These are phyloP conservation scores for Taphrina pruni DNA, from an alignment of 1,139 yeast genomes.

Conservation along the genomic window DNA sequence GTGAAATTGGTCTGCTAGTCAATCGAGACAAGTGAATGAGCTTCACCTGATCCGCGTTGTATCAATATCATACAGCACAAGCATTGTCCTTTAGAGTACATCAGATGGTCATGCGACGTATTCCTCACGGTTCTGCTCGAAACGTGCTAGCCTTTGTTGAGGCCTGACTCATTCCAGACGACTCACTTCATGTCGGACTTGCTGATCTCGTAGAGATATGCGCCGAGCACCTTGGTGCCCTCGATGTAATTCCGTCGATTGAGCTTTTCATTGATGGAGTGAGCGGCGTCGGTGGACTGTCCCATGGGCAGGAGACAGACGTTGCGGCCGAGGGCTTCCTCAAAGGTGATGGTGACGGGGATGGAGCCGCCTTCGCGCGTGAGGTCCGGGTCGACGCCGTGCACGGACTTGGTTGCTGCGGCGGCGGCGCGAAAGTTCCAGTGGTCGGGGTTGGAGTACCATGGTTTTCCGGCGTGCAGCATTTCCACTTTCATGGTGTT, in stretches of 20 bases:
- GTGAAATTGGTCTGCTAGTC: no score
- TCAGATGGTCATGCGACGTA: no score
- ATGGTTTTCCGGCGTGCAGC: constrained; percentile 92
- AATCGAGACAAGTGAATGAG: no score
- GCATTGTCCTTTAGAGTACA: no score
- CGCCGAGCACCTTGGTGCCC: constrained; percentile 92
- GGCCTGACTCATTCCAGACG: no score
- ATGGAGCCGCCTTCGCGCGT: constrained; percentile 91
- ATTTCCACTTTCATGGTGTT: constrained; percentile 75
- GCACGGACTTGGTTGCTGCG: constrained; percentile 89
- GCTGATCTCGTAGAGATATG: constrained; percentile 87
- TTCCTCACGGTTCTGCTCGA: no score
- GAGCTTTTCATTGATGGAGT: constrained; percentile 93
- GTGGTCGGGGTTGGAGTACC: constrained; percentile 94
- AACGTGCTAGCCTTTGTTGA: not conserved
- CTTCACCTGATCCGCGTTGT: no score
- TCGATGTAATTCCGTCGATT: constrained; percentile 86
- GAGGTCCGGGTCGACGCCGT: constrained; percentile 93
- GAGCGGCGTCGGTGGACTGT: constrained; percentile 87
- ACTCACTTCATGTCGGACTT: constrained; percentile 18
- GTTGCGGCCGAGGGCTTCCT: constrained; percentile 72
- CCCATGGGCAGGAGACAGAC: constrained; percentile 48
- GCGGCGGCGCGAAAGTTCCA: constrained; percentile 93
- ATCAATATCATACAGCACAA: no score
- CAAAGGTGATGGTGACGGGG: constrained; percentile 85